phyloP scores from a whole-genome alignment of 2,329 filamentous ascomycete species.

The Sporothrix luriei region DNA sequence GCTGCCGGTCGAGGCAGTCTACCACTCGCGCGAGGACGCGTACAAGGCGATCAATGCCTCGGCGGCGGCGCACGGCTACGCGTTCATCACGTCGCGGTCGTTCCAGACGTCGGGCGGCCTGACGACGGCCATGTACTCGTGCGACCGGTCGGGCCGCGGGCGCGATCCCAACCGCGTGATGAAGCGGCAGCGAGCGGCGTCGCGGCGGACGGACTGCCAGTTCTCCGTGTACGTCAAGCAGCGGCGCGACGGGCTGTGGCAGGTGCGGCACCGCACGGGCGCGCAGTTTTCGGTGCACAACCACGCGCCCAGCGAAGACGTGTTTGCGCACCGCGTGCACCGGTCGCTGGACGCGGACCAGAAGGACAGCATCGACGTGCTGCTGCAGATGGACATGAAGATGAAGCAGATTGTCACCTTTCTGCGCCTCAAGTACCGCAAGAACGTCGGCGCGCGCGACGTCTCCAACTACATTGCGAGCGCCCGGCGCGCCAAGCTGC shows the following conservation, averaged over 20 bases:
- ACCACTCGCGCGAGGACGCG: slow-evolving; percentile 30
- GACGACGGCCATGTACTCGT: slow-evolving; percentile 31
- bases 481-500: slow-evolving; percentile 23
- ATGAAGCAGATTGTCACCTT: slow-evolving; percentile 32
- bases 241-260: slow-evolving; percentile 30
- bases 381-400: slow-evolving; percentile 32
- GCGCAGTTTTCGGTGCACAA: slow-evolving; percentile 32
- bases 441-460: slow-evolving; percentile 31
- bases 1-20: slow-evolving; percentile 26
- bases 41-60: slow-evolving; percentile 30
- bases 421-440: slow-evolving; percentile 33
- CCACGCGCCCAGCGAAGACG: slow-evolving; percentile 31
- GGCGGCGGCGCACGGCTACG: slow-evolving; percentile 31
- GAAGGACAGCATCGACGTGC: slow-evolving; percentile 31
- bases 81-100: slow-evolving; percentile 31
- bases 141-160: slow-evolving; percentile 30
- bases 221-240: slow-evolving; percentile 32
- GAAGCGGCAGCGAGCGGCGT: slow-evolving; percentile 31
- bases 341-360: slow-evolving; percentile 32
- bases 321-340: slow-evolving; percentile 32
- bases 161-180: slow-evolving; percentile 30
- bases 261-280: slow-evolving; percentile 29
- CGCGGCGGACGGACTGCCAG: slow-evolving; percentile 32
- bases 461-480: slow-evolving; percentile 33
- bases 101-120: slow-evolving; percentile 31